A percentile compares a stretch with the other conserved stretches of the same genome.
Evolutionary conservation across 108 stramenopile genomes (phyloP).

Genomic region (Pseudonitzschia multistriata): DNA sequence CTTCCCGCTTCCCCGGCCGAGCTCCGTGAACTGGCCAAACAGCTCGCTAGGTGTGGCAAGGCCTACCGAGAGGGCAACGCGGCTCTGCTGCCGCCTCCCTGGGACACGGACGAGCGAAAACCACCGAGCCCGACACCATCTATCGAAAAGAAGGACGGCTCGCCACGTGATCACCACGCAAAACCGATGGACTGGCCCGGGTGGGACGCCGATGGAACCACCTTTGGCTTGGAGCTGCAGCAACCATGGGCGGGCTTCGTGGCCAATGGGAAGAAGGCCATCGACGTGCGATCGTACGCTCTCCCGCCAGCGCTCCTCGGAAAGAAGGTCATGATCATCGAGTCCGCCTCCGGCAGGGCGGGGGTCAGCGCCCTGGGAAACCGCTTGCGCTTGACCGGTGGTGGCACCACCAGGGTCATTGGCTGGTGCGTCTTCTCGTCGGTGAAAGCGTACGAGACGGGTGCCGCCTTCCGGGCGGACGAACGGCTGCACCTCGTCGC

Average conservation of each 20-base stretch:
- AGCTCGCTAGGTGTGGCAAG: conserved; percentile 25
- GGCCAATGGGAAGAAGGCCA: conserved; percentile 52
- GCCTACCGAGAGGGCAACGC: conserved; percentile 29
- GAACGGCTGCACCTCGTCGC: conserved; percentile 55
- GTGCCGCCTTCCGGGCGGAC: conserved; percentile 54
- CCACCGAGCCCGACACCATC: too few species aligned
- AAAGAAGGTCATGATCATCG: conserved; percentile 50
- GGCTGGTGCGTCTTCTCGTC: conserved; percentile 63
- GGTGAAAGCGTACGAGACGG: conserved; percentile 37
- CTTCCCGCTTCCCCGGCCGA: conserved; percentile 27
- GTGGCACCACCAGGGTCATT: conserved; percentile 7
- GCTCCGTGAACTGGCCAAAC: conserved; percentile 27
- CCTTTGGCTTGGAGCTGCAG: conserved; percentile 76
- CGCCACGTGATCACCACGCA: conserved; percentile 19
- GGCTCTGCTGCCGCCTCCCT: conserved; percentile 29
- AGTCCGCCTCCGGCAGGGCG: conserved; percentile 48
- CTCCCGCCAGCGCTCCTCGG: conserved; percentile 61
- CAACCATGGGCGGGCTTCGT: conserved; percentile 58
- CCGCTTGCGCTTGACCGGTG: conserved; percentile 5
- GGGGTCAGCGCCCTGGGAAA: conserved; percentile 50
- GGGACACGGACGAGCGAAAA: neutral
- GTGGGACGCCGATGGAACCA: neutral
- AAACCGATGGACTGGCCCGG: conserved; percentile 4
- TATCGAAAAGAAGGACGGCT: neutral
- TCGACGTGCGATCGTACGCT: conserved; percentile 69